Base-by-base conservation (phyloP, 306 rosid genomes). In the Potentilla sterilis region DNA sequence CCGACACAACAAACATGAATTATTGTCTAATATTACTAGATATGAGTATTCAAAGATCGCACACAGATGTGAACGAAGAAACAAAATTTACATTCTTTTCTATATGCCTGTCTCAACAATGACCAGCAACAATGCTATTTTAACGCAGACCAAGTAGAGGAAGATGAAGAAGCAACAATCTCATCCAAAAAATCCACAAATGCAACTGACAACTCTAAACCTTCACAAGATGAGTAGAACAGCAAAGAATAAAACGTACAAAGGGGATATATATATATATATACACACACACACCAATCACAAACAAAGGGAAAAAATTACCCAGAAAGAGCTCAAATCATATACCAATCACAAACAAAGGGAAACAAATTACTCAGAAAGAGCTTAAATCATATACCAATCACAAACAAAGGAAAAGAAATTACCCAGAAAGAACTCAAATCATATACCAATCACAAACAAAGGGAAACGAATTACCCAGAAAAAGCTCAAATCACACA, bases 231-330 rank as follows among this genome's bases (percentile, higher is more conserved):
- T 58, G 67, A 72, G 41, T 37, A 73, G 74, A 67, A 69, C 24
- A 61, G 55, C 44, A 75, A 65, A 49, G 22, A 70, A 55, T 9
- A 69, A 64, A 76, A 70, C 92, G 28, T 85, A 92, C 97, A n/a
- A n/a, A n/a, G n/a, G n/a, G n/a, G n/a, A n/a, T n/a, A n/a, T n/a
- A n/a, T n/a, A n/a, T n/a, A n/a, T n/a, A n/a, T n/a, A n/a, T n/a
- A n/a, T n/a, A n/a, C n/a, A n/a, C n/a, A n/a, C n/a, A n/a, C n/a
- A n/a, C n/a, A n/a, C n/a, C n/a, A n/a, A n/a, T n/a, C n/a, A n/a
- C n/a, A n/a, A n/a, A n/a, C n/a, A n/a, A n/a, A n/a, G n/a, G n/a
- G n/a, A n/a, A n/a, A n/a, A n/a, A n/a, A n/a, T n/a, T n/a, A n/a
- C n/a, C n/a, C n/a, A n/a, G n/a, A n/a, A n/a, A n/a, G n/a, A n/a